Conservation (phyloP, 352 stramenopile genomes). For the Blastocystis sp. region DNA sequence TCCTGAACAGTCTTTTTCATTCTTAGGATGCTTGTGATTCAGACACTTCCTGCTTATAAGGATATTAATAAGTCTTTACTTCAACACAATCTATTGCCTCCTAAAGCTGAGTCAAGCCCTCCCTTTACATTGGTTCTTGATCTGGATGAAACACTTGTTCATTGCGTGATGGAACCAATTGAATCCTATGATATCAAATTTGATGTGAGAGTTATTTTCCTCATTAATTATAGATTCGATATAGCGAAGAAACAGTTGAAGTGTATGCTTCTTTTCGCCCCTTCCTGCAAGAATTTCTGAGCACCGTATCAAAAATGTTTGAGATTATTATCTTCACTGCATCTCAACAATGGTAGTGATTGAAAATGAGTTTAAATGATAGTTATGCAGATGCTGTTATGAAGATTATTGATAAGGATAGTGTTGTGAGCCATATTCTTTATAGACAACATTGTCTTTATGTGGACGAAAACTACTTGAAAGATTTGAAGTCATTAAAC, state of each 20-base stretch:
- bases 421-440: slow-evolving; percentile 80
- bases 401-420: slow-evolving; percentile 89
- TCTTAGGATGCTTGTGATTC: slow-evolving; percentile 64
- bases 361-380: slow-evolving; percentile 68
- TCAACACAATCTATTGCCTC: slow-evolving; percentile 70
- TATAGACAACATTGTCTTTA: slow-evolving; percentile 90
- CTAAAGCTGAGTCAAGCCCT: slow-evolving; percentile 70
- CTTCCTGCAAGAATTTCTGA: slow-evolving; percentile 89
- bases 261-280: slow-evolving; percentile 94
- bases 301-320: slow-evolving; percentile 84
- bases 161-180: slow-evolving; percentile 93
- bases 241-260: slow-evolving; percentile 86
- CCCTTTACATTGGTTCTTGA: slow-evolving; percentile 86
- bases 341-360: slow-evolving; percentile 80
- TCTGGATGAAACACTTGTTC: slow-evolving; percentile 97
- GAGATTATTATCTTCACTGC: slow-evolving; percentile 99
- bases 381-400: slow-evolving; percentile 92
- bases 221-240: slow-evolving; percentile 6
- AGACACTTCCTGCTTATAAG: slow-evolving; percentile 67
- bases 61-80: not conserved
- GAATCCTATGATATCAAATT: slow-evolving; percentile 89
- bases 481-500: slow-evolving; percentile 93
- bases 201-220: slow-evolving; percentile 82
- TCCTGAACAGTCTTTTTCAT: not conserved
- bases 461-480: slow-evolving; percentile 96